Percentiles rank a stretch among this genome's conserved stretches.
phyloP scores from a whole-genome alignment of 306 rosid genomes.

The Acacia confusa region DNA sequence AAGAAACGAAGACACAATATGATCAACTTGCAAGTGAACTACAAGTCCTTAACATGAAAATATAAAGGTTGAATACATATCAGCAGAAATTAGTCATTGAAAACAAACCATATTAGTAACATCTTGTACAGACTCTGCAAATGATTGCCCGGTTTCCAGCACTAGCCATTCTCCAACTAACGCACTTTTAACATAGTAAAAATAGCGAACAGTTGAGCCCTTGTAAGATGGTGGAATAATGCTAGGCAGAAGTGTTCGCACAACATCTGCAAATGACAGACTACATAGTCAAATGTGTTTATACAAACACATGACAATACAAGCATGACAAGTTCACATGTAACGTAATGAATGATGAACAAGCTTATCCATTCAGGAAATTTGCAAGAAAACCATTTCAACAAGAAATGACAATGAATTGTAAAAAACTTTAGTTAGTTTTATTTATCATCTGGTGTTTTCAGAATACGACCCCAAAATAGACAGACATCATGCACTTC shows the following conservation, averaged over 20 bases:
- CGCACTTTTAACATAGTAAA: conserved; percentile 75
- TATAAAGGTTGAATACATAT: conserved; percentile 7
- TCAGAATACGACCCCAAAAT: conserved; percentile 10
- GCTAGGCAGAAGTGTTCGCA: conserved; percentile 61
- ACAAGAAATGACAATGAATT: not conserved
- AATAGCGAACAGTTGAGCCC: conserved; percentile 89
- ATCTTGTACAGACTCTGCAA: conserved; percentile 61
- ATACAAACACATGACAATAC: not conserved
- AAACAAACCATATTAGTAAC: conserved; percentile 71
- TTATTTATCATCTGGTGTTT: not conserved
- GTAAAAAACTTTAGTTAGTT: not conserved
- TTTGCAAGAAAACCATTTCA: not conserved
- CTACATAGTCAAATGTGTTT: conserved; percentile 18
- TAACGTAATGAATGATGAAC: conserved; percentile 17
- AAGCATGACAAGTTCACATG: conserved; percentile 13
- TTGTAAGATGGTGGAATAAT: conserved; percentile 93
- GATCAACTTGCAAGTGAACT: conserved; percentile 5
- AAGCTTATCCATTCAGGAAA: not conserved
- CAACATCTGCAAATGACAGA: conserved; percentile 59
- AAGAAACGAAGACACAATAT: not conserved
- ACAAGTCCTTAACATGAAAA: conserved; percentile 19
- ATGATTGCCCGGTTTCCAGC: conserved; percentile 79
- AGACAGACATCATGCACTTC: not conserved
- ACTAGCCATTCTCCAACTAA: conserved; percentile 78
- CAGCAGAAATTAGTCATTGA: conserved; percentile 38